Evolutionary conservation across 2,329 filamentous ascomycete genomes (phyloP), one percentile per base, ranked within the genome.

Genomic region (Beauveria scarabaeidicola): DNA sequence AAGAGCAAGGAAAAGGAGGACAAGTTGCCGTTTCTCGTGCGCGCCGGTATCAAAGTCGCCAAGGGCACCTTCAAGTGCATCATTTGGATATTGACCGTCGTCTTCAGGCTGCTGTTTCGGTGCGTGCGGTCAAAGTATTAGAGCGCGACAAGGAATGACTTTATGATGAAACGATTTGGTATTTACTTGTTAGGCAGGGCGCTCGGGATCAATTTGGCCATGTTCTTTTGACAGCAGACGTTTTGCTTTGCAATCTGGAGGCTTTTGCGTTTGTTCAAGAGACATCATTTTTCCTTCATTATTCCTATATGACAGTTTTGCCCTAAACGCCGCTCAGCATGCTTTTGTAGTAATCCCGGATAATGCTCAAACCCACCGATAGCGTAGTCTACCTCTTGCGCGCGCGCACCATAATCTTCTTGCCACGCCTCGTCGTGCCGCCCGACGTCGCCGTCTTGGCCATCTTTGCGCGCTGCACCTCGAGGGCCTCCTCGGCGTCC

Each of bases 381-480:
- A 27, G 9, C 61, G 59, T 21, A 27, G 15, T 62, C 69, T 75
- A 85, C 68, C 82, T 77, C 76, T 87, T 87, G 63, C 84, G 77
- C 69, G 82, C 77, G 63, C 81, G 78, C 59, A 86, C 77, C 75
- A 84, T 85, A 63, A 85, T 79, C 73, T 83, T 86, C 70, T 80
- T 80, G 25, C 84, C 84, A 43, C 76, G 75, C 69, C 83, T 84
- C 29, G 81, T 85, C n/a, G 77, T 67, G 15, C 82, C 82, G 41
- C 81, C 82, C 6, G 80, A 78, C 2, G 83, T 86, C 9, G 80
- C 75, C 64, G 83, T 85, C 75, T 87, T 87, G 40, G 82, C 82
- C 83, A 86, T 87, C 69, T 80, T 82, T 19, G 82, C 81, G 61
- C 80, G 76, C 70, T 86, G 82, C 58, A 83, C 61, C 62, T 84